These are phyloP conservation scores for Phytophthora europaea DNA, from an alignment of 352 stramenopile species.

Conservation along the genomic window DNA sequence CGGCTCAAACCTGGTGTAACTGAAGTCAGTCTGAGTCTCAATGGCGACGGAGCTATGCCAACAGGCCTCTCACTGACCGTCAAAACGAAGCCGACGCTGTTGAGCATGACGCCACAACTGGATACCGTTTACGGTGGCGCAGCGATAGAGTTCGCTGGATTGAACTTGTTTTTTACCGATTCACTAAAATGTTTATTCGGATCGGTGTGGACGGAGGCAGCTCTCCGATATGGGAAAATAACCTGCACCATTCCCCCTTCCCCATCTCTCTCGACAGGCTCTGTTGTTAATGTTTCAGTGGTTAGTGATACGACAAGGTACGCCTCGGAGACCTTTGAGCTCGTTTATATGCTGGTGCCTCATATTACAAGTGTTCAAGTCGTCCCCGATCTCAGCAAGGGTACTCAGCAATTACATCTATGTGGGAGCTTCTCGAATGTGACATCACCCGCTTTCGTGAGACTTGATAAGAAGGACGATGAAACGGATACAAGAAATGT, in stretches of 20 bases:
- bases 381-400: slow-evolving; percentile 12
- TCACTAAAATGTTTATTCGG: slow-evolving; percentile 54
- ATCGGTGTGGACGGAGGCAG: slow-evolving; percentile 20
- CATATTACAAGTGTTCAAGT: slow-evolving; percentile 35
- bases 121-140: slow-evolving; percentile 46
- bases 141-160: slow-evolving; percentile 40
- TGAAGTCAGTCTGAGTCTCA: slow-evolving; percentile 44
- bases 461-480: slow-evolving; percentile 24
- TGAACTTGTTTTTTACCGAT: slow-evolving; percentile 40
- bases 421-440: slow-evolving; percentile 26
- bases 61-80: slow-evolving; percentile 36
- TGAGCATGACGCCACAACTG: slow-evolving; percentile 40
- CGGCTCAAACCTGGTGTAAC: slow-evolving; percentile 30
- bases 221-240: slow-evolving; percentile 35
- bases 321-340: slow-evolving; percentile 35
- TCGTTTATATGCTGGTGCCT: slow-evolving; percentile 42
- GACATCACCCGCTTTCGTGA: slow-evolving; percentile 18
- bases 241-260: slow-evolving; percentile 36
- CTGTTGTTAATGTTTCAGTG: slow-evolving; percentile 45
- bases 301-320: slow-evolving; percentile 25
- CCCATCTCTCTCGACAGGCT: not conserved
- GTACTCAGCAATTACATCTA: slow-evolving; percentile 20
- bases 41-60: slow-evolving; percentile 25
- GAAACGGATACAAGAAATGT: not conserved
- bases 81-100: slow-evolving; percentile 28